Evolutionary conservation across 2,329 filamentous ascomycete species (phyloP).

Genomic region (Aspergillus pseudoviridinutans): DNA sequence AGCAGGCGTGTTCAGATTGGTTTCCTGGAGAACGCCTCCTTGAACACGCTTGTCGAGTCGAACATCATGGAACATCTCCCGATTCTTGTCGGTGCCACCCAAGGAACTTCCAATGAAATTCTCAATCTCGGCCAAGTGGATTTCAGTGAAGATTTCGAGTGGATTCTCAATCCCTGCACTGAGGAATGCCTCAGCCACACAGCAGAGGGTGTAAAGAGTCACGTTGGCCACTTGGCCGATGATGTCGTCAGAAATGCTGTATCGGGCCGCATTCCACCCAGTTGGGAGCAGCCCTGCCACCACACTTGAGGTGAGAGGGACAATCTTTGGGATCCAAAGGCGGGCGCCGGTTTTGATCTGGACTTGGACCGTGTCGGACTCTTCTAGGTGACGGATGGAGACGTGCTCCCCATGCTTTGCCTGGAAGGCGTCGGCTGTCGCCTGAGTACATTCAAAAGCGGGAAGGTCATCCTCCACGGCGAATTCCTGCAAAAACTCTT

Average conservation of each 20-base stretch:
- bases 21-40: conserved; percentile 95
- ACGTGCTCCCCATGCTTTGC: neutral
- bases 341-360: conserved; percentile 91
- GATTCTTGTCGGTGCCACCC: conserved; percentile 80
- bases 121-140: conserved; percentile 90
- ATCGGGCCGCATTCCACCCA: conserved; percentile 90
- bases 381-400: neutral
- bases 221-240: conserved; percentile 92
- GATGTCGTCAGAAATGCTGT: conserved; percentile 92
- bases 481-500: conserved; percentile 91
- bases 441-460: conserved; percentile 59
- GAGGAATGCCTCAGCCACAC: conserved; percentile 80
- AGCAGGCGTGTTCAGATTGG: conserved; percentile 98
- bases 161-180: conserved; percentile 91
- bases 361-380: conserved; percentile 62
- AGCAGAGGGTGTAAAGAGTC: conserved; percentile 88
- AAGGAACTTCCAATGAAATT: conserved; percentile 96
- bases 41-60: conserved; percentile 91
- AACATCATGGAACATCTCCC: conserved; percentile 93
- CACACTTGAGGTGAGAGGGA: too few relatives aligned
- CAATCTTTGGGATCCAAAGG: conserved; percentile 62
- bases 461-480: conserved; percentile 91
- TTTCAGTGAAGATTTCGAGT: conserved; percentile 99
- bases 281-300: conserved; percentile 93
- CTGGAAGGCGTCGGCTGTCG: neutral